Evolutionary conservation across 805 yeast genomes (phyloP).

Genomic region (Suhomyces tanzawaensis): DNA sequence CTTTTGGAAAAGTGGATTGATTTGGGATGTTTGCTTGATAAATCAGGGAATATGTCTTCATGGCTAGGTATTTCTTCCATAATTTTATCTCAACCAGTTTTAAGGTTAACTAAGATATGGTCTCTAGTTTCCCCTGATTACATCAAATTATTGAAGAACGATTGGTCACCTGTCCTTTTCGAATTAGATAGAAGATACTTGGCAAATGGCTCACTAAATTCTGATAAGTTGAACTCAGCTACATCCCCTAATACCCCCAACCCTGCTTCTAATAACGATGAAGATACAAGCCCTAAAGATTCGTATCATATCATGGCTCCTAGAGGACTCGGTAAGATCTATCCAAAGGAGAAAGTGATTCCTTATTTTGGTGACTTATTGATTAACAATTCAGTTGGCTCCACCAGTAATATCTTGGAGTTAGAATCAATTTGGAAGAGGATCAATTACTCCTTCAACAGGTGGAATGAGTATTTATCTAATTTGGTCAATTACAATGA

Average conservation of each 20-base stretch:
- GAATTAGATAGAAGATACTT: slow-evolving; percentile 79
- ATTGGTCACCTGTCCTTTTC: slow-evolving; percentile 91
- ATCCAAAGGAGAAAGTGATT: slow-evolving; percentile 72
- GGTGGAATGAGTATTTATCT: slow-evolving; percentile 76
- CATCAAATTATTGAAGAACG: slow-evolving; percentile 61
- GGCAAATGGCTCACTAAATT: slow-evolving; percentile 27
- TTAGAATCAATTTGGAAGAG: slow-evolving; percentile 66
- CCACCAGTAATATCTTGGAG: slow-evolving; percentile 42
- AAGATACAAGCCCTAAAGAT: slow-evolving; percentile 32
- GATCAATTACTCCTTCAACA: slow-evolving; percentile 66
- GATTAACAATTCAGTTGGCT: slow-evolving; percentile 37
- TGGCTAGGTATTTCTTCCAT: slow-evolving; percentile 90
- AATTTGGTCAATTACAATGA: slow-evolving; percentile 45
- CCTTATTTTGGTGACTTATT: slow-evolving; percentile 90
- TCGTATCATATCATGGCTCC: slow-evolving; percentile 80
- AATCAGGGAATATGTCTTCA: slow-evolving; percentile 86
- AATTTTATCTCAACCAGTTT: slow-evolving; percentile 76
- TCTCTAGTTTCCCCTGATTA: slow-evolving; percentile 57
- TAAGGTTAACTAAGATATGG: slow-evolving; percentile 78
- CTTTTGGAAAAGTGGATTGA: slow-evolving; percentile 80
- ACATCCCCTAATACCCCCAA: slow-evolving; percentile 12
- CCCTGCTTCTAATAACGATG: slow-evolving; percentile 2
- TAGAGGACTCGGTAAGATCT: slow-evolving; percentile 76
- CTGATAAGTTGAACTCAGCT: slow-evolving; percentile 3
- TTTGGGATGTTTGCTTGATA: slow-evolving; percentile 73